Evolutionary conservation across 2,329 filamentous ascomycete genomes (phyloP), one percentile per base, ranked within the genome.

Genomic region (Pyrenochaeta sp.): DNA sequence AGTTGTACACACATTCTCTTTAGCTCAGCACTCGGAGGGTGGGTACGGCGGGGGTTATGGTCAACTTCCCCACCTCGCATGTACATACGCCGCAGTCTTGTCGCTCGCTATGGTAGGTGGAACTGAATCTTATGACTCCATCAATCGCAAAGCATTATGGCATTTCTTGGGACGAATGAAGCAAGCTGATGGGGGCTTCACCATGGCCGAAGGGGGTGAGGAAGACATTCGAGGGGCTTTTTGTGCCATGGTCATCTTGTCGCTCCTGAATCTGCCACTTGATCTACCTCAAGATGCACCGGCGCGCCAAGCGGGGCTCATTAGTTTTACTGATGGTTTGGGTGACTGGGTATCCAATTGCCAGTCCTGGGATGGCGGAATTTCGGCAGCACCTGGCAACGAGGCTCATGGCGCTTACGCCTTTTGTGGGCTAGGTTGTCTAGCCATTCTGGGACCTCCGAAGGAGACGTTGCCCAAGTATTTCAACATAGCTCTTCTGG

Each of bases 371-470:
- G 95, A 99, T 79, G 95, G 95, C 60, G 95, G 95, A 43, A 92
- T 99, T 64, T 93, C 91, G 61, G 90, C 87, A 50, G 88, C 89
- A 60, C 95, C 93, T 46, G 89, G 89, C 54, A 88, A 90, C 60
- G 95, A 99, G 82, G 95, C 94, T 49, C 95, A 99, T 78, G 95
- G 95, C 56, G 95, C 92, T 60, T 99, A 98, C 79, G 91, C 94
- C 21, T 98, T 98, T 77, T 97, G 94, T 77, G 93, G 91, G 50
- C 80, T 99, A 54, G 95, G 90, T 49, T 96, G 91, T 76, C 84
- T 99, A 49, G 89, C 91, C 68, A 91, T 98, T 60, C 79, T 98
- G 42, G 92, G 91, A 68, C 83, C 88, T 51, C 94, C 95, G 51
- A 84, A 90, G 73, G 82, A 85, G 63, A 89, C 86, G 58, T 87